These are phyloP conservation scores for Lactuca sativa DNA, from an alignment of 129 eudicot genomes.

Conservation along the genomic window DNA sequence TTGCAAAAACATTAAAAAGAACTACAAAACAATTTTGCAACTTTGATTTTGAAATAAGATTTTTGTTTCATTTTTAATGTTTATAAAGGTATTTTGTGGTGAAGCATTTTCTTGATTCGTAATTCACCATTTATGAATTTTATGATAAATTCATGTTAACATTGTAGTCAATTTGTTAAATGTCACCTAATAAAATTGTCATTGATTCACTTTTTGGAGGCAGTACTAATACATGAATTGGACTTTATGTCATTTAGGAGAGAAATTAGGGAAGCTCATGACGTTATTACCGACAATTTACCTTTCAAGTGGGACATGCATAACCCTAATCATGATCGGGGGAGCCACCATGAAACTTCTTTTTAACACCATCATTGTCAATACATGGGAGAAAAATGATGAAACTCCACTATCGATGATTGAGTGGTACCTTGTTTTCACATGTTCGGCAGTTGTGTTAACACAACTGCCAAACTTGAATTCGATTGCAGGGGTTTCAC, in stretches of 20 bases:
- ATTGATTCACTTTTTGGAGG: not conserved
- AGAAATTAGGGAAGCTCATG: slow-evolving; percentile 46
- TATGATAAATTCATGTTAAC: not conserved
- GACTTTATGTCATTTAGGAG: slow-evolving; percentile 34
- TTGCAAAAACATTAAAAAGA: not conserved
- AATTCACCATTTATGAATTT: not conserved
- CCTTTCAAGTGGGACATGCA: slow-evolving; percentile 59
- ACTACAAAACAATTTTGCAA: not conserved
- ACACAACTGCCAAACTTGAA: slow-evolving; percentile 56
- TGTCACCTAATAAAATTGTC: not conserved
- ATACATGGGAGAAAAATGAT: slow-evolving; percentile 18
- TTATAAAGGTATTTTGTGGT: not conserved
- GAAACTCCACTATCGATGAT: slow-evolving; percentile 35
- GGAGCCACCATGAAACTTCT: slow-evolving; percentile 48
- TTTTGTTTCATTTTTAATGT: too few relatives aligned
- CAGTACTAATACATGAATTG: not conserved
- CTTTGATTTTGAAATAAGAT: too few relatives aligned
- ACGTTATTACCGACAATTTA: slow-evolving; percentile 54
- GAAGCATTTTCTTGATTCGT: not conserved
- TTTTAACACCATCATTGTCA: slow-evolving; percentile 35
- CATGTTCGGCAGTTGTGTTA: slow-evolving; percentile 40
- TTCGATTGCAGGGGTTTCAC: slow-evolving; percentile 51
- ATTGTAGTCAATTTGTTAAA: not conserved
- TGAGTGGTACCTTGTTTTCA: slow-evolving; percentile 58
- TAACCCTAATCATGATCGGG: slow-evolving; percentile 56